phyloP scores from a whole-genome alignment of 2,329 filamentous ascomycete species.

The Stagonosporopsis vannaccii region DNA sequence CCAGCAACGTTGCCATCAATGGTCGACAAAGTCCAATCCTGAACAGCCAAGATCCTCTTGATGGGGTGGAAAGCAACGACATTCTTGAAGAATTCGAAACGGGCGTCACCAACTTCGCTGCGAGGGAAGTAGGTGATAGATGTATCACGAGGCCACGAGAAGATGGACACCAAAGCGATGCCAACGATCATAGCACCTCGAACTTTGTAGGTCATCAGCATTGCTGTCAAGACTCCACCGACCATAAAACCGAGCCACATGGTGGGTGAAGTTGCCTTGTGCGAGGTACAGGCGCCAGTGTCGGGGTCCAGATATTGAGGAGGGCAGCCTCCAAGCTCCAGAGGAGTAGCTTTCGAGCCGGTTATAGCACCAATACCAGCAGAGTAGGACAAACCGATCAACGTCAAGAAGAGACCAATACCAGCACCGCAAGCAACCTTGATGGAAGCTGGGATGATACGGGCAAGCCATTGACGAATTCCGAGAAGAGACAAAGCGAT shows the following conservation, averaged over 20 bases:
- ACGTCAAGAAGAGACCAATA: constrained; percentile 82
- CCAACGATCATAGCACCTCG: constrained; percentile 86
- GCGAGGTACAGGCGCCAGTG: constrained; percentile 65
- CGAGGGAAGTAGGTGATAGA: constrained; percentile 82
- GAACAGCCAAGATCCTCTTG: constrained; percentile 70
- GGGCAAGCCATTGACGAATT: constrained; percentile 72
- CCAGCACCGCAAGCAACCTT: constrained; percentile 91
- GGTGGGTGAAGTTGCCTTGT: constrained; percentile 81
- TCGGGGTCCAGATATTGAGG: constrained; percentile 53
- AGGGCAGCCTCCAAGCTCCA: constrained; percentile 78
- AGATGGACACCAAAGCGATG: constrained; percentile 82
- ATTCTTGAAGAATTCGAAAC: constrained; percentile 86
- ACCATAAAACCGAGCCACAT: constrained; percentile 92
- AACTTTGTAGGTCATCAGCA: constrained; percentile 84
- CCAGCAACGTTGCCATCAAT: constrained; percentile 63
- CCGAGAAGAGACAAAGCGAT: constrained; percentile 76
- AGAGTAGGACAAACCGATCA: constrained; percentile 80
- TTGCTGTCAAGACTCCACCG: constrained; percentile 78
- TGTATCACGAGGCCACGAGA: constrained; percentile 84
- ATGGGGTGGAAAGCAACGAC: constrained; percentile 86
- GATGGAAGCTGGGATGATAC: constrained; percentile 76
- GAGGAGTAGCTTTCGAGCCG: constrained; percentile 70
- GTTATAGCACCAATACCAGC: constrained; percentile 82
- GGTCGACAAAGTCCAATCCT: constrained; percentile 72
- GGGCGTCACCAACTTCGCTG: constrained; percentile 69